Evolutionary conservation across 2,329 filamentous ascomycete species (phyloP), one percentile per base, ranked within the genome.

Genomic region (Colletotrichum truncatum): DNA sequence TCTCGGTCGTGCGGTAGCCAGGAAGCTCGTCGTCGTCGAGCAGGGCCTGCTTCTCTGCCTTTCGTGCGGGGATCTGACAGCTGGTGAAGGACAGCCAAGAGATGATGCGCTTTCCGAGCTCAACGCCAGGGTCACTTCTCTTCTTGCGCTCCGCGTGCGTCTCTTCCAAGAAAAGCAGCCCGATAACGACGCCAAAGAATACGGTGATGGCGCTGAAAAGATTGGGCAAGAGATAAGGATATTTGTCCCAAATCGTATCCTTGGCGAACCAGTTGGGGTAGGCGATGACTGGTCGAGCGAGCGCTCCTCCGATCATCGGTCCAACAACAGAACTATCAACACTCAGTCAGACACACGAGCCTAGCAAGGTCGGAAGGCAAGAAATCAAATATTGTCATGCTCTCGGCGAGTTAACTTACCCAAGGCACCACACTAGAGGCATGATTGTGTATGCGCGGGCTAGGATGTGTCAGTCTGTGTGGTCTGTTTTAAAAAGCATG

Each of bases 341-440:
- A n/a, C n/a, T n/a, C n/a, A 72, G 75, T 70, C 16, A 64, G 72
- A 76, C 68, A 77, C 74, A 60, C 57, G 51, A 21, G 36, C 41
- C 23, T 48, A 32, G 25, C 34, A 11, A 65, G 21, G n/a, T n/a
- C n/a, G n/a, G 25, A 11, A 48, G 28, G 23, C 49, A 34, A 65
- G 30, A n/a, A n/a, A n/a, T n/a, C n/a, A n/a, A n/a, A n/a, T n/a
- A n/a, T 34, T 32, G 62, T 48, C 32, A 18, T 38, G 16, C 21
- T 21, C 48, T 39, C 60, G 41, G 18, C 16, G 25, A 52, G 11
- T 38, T n/a, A 51, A 80, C 84, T 80, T 83, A 93, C 84, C 96
- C 96, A 74, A 99, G 86, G 75, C 94, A 98, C 96, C 96, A 99
- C 25, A 98, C 93, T 76, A 97, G 93, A 6, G 96, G 96, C 94